Evolutionary conservation across 1,284 basidiomycete species (phyloP), one percentile per base, ranked within the genome.

Genomic region (Neonothopanus nambi): DNA sequence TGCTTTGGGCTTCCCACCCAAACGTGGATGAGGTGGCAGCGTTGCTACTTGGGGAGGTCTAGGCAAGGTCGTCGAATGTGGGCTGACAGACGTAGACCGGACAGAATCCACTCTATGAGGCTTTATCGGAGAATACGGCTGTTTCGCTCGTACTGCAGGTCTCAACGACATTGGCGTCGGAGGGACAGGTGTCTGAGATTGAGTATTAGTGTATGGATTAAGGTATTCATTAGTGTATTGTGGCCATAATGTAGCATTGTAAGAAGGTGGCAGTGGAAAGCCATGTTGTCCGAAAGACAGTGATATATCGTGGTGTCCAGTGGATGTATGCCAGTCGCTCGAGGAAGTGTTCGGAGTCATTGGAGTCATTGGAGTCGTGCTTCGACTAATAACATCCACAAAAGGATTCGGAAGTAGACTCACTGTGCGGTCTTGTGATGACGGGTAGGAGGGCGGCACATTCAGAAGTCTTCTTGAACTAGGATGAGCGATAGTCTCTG

Each of bases 371-470:
- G 45, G 37, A 21, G 46, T 48, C 9, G 51, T 21, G 11, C 39
- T 52, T 3, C 46, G 51, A 20, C 49, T 44, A 15, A 46, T 17
- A 2, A 35, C 9, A 35, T 41, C 36, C 38, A 24, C 7, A 20
- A 52, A 56, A 6, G 50, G 55, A 26, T 52, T 56, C 7, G 56
- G 51, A 30, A 57, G 18, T 26, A 60, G 57, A 9, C 55, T n/a
- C n/a, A n/a, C n/a, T n/a, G n/a, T n/a, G n/a, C n/a, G n/a, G n/a
- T n/a, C n/a, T n/a, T n/a, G n/a, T n/a, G n/a, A n/a, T n/a, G n/a
- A n/a, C n/a, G n/a, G n/a, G n/a, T n/a, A n/a, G n/a, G n/a, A n/a
- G n/a, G n/a, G n/a, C n/a, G n/a, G n/a, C n/a, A n/a, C n/a, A n/a
- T n/a, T n/a, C n/a, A n/a, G n/a, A n/a, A n/a, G n/a, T n/a, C n/a